Base-by-base conservation (phyloP, 1,284 basidiomycete species). In the Irpex sp. region DNA sequence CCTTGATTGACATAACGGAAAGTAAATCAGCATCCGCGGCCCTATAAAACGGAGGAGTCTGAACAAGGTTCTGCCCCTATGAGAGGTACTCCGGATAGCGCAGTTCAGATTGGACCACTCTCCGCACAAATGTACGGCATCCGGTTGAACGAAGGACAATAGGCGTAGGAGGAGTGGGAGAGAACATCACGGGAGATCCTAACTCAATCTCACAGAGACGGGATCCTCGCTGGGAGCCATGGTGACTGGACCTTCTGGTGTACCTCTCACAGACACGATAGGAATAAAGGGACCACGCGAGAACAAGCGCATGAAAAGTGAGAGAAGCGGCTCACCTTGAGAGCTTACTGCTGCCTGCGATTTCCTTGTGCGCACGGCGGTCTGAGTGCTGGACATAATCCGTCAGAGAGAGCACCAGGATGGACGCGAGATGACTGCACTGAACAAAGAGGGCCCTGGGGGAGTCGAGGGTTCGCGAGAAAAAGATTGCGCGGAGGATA, bases 371-470 rank as follows among this genome's bases (percentile, higher is more conserved):
- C 86, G 82, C 71, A 86, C 85, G 19, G 85, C 84, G 58, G 86
- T 86, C 71, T 85, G 83, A 68, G 78, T 54, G 55, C 51, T 85
- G 58, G 87, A 80, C 87, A 89, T 89, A 65, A 70, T 71, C 67
- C 67, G 65, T 61, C 61, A 68, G 66, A 64, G 64, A 61, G 54
- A 61, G 64, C 65, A 60, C 57, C 58, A 59, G 56, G 58, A 61
- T 63, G 64, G 52, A 58, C 52, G 48, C 44, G 65, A 66, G 66
- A 70, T 68, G 66, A 65, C 59, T 67, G 68, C 47, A 66, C 54
- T 56, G 65, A 58, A 68, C 66, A 67, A 60, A 68, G 67, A 68
- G 62, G 69, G 64, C 49, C 66, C 64, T 66, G 69, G 66, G 64
- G 67, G 49, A 8, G 70, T 68, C 65, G 64, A 71, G 49, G 65